A percentile compares a stretch with the other conserved stretches of the same genome.
phyloP scores from a whole-genome alignment of 257 asterid species.

The Fraxinus cuspidata region DNA sequence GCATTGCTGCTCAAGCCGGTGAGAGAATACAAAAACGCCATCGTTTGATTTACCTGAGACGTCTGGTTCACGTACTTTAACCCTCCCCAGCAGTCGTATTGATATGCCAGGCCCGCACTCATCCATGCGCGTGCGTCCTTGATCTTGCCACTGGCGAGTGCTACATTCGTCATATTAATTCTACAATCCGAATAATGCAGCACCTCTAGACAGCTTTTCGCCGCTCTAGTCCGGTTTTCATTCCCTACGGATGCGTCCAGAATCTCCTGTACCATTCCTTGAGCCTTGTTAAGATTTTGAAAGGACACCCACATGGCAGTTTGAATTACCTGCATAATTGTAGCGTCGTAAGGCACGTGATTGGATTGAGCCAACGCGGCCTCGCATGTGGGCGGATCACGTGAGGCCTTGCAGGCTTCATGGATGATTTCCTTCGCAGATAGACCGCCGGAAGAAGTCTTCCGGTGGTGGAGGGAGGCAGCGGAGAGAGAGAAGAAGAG shows the following conservation, averaged over 20 bases:
- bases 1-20: slow-evolving; percentile 42
- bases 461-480: slow-evolving; percentile 21
- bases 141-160: slow-evolving; percentile 26
- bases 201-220: slow-evolving; percentile 42
- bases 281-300: slow-evolving; percentile 35
- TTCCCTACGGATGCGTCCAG: slow-evolving; percentile 35
- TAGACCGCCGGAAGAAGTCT: background rate
- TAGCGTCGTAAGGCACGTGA: slow-evolving; percentile 34
- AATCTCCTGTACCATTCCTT: slow-evolving; percentile 41
- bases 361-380: slow-evolving; percentile 31
- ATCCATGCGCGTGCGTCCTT: slow-evolving; percentile 78
- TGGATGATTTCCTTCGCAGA: slow-evolving; percentile 16
- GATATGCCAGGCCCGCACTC: slow-evolving; percentile 56
- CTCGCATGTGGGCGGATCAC: slow-evolving; percentile 43
- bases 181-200: slow-evolving; percentile 46
- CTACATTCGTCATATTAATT: slow-evolving; percentile 23
- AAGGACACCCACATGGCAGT: slow-evolving; percentile 42
- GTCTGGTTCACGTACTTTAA: slow-evolving; percentile 57
- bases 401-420: slow-evolving; percentile 60
- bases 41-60: slow-evolving; percentile 44
- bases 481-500: slow-evolving; percentile 26
- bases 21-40: slow-evolving; percentile 45
- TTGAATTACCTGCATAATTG: slow-evolving; percentile 41
- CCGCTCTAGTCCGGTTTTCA: slow-evolving; percentile 49
- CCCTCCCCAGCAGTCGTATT: slow-evolving; percentile 63